Evolutionary conservation across 805 yeast genomes (phyloP).

Genomic region (Wickerhamiella cacticola): DNA sequence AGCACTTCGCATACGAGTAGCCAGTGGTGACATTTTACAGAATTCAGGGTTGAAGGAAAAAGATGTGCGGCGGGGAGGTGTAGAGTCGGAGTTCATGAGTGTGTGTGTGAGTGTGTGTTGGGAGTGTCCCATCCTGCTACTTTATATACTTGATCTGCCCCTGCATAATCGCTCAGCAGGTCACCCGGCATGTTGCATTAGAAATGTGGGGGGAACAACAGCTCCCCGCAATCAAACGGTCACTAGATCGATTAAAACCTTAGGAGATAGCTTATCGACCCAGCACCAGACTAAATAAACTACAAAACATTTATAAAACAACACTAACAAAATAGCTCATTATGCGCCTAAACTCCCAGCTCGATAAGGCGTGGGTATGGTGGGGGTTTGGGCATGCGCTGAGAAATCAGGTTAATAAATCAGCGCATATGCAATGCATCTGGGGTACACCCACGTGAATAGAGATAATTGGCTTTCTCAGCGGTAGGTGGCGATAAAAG

Average conservation of each 20-base stretch:
- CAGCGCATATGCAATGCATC: neutral
- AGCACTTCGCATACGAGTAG: conserved; percentile 10
- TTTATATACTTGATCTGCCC: neutral
- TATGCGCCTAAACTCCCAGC: no score
- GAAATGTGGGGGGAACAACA: neutral
- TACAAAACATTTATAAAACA: no score
- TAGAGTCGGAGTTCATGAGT: neutral
- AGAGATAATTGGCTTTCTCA: neutral
- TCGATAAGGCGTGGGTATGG: neutral
- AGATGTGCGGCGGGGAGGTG: conserved; percentile 3
- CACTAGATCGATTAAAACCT: no score
- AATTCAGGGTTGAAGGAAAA: conserved; percentile 5
- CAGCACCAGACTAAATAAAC: no score
- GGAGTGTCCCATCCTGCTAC: no score
- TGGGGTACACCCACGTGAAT: neutral
- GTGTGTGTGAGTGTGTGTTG: no score
- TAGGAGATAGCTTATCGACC: no score
- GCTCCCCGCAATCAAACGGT: no score
- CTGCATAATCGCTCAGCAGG: neutral
- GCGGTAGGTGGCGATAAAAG: no score
- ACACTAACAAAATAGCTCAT: no score
- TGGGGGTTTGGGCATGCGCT: neutral
- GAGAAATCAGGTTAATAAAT: neutral
- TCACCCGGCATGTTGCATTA: neutral
- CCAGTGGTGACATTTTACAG: conserved; percentile 4